Conservation (phyloP, 352 stramenopile species). For the Halophytophthora polymorphica region DNA sequence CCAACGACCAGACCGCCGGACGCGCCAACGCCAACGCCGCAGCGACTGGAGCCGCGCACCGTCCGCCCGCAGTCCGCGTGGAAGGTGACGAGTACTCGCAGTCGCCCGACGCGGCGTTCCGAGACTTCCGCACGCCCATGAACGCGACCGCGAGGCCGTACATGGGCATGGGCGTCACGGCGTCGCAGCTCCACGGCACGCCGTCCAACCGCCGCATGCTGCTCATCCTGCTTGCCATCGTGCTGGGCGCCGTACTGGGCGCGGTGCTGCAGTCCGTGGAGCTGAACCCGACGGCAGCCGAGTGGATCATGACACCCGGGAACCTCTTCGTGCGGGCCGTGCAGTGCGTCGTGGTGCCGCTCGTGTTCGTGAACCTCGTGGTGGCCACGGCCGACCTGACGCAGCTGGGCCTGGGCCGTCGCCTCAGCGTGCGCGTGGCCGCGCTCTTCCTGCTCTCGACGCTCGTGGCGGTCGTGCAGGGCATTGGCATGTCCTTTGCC, state of each 20-base stretch:
- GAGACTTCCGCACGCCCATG: constrained; percentile 47
- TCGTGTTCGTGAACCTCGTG: constrained; percentile 79
- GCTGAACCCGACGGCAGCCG: constrained; percentile 34
- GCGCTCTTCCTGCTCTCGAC: constrained; percentile 45
- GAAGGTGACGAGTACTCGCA: constrained; percentile 24
- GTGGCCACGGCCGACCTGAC: constrained; percentile 66
- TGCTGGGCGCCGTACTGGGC: constrained; percentile 40
- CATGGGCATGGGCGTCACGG: constrained; percentile 21
- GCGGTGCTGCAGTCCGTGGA: constrained; percentile 52
- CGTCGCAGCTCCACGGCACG: constrained; percentile 30
- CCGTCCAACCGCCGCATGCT: constrained; percentile 46
- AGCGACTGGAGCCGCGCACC: background rate
- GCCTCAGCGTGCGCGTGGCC: constrained; percentile 42
- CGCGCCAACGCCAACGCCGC: background rate
- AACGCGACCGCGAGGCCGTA: constrained; percentile 25
- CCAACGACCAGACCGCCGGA: constrained; percentile 8
- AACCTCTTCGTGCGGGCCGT: constrained; percentile 74
- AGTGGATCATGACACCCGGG: constrained; percentile 70
- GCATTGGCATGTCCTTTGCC: constrained; percentile 54
- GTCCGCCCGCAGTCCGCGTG: constrained; percentile 12
- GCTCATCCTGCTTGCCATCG: constrained; percentile 43
- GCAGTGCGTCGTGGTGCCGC: constrained; percentile 73
- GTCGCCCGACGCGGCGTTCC: constrained; percentile 50
- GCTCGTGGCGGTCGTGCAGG: constrained; percentile 45
- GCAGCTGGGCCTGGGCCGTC: constrained; percentile 41